Percentiles rank a stretch among this genome's conserved stretches.
These are phyloP conservation scores for Cylindrodendrum hubeiense DNA, from an alignment of 2,329 filamentous ascomycete genomes.

Conservation along the genomic window DNA sequence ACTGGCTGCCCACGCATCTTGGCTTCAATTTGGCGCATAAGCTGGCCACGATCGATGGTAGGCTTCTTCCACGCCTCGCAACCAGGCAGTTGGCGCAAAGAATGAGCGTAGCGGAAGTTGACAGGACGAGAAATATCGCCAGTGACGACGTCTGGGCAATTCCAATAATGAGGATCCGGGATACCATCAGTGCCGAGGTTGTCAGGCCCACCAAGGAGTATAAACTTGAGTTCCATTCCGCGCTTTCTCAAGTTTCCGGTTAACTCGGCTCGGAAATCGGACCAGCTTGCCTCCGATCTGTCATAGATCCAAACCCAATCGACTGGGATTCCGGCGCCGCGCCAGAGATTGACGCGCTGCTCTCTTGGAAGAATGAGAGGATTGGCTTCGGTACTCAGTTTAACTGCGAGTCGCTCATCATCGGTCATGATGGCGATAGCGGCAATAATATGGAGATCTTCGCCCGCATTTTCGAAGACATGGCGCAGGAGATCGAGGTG, in stretches of 20 bases:
- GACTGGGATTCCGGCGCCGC: constrained; percentile 13
- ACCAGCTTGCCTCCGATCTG: constrained; percentile 31
- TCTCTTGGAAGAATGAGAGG: constrained; percentile 31
- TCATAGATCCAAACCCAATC: constrained; percentile 46
- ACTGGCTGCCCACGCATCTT: constrained; percentile 5
- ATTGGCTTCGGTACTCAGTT: constrained; percentile 29
- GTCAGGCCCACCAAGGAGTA: constrained; percentile 43
- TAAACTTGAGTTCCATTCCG: constrained; percentile 36
- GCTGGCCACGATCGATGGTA: neutral
- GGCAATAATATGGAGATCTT: constrained; percentile 46
- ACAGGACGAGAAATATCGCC: constrained; percentile 42
- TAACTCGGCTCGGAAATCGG: constrained; percentile 25
- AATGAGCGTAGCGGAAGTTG: constrained; percentile 41
- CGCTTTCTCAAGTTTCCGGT: constrained; percentile 8
- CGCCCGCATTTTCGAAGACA: constrained; percentile 42
- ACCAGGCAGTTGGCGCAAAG: constrained; percentile 37
- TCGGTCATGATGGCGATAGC: constrained; percentile 47
- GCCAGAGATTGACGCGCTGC: constrained; percentile 45
- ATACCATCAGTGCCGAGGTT: constrained; percentile 27
- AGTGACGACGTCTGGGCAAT: constrained; percentile 39
- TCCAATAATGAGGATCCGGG: constrained; percentile 35
- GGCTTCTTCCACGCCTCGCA: constrained; percentile 36
- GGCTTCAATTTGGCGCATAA: constrained; percentile 28
- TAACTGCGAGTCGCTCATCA: constrained; percentile 40
- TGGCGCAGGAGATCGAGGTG: constrained; percentile 49